These are phyloP conservation scores for Botryotinia calthae DNA, from an alignment of 2,329 filamentous ascomycete species.

Conservation along the genomic window DNA sequence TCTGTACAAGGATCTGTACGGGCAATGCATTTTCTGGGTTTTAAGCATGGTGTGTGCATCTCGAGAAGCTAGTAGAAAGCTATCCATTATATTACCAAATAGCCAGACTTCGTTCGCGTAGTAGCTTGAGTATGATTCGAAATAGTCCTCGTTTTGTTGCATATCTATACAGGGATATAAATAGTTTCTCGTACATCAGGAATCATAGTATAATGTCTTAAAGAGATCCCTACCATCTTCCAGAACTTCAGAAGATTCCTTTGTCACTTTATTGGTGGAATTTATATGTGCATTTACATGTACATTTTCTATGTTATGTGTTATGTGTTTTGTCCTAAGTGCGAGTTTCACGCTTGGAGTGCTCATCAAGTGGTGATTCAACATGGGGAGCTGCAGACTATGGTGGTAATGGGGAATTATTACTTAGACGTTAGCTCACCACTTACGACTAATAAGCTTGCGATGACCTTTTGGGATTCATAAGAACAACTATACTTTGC, in stretches of 20 bases:
- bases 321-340: neutral
- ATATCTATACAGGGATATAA: neutral
- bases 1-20: neutral
- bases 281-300: too few relatives aligned
- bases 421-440: neutral
- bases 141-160: neutral
- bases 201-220: fast-evolving
- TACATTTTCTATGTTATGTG: neutral
- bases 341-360: neutral
- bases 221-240: neutral
- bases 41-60: neutral
- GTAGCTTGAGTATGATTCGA: neutral
- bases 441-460: neutral
- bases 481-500: neutral
- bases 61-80: neutral
- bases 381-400: neutral
- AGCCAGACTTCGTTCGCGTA: neutral
- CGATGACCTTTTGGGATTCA: neutral
- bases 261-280: neutral
- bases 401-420: neutral
- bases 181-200: neutral
- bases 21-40: neutral
- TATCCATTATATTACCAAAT: neutral
- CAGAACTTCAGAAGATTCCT: neutral
- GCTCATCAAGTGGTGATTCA: neutral